Evolutionary conservation across 2,329 filamentous ascomycete genomes (phyloP).

Genomic region (Hymenoscyphus fructigenus): DNA sequence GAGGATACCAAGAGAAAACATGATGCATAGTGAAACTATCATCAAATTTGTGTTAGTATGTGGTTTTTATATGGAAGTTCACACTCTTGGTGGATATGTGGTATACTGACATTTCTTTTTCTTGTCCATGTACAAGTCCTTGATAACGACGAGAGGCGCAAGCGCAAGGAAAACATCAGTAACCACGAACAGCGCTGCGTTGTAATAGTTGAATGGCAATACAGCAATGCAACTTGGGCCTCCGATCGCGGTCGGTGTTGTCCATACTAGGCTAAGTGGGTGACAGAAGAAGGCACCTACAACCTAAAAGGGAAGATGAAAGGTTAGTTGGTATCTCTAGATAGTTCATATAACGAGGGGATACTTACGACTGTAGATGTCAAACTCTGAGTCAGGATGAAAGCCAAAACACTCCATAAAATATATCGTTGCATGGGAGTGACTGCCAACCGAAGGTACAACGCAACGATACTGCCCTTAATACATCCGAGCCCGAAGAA

Average conservation of each 20-base stretch:
- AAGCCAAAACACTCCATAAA: slow-evolving; percentile 8
- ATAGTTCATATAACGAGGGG: neutral
- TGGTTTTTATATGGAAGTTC: neutral
- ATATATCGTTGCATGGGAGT: slow-evolving; percentile 14
- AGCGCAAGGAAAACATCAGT: slow-evolving; percentile 17
- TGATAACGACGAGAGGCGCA: slow-evolving; percentile 14
- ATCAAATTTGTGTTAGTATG: neutral
- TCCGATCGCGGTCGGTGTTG: slow-evolving; percentile 12
- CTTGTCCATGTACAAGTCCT: slow-evolving; percentile 16
- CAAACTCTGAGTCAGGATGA: slow-evolving; percentile 12
- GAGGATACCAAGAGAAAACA: slow-evolving; percentile 17
- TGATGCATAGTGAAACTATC: slow-evolving; percentile 11
- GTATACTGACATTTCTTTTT: slow-evolving; percentile 14
- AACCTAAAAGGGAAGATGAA: neutral
- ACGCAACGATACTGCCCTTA: slow-evolving; percentile 18
- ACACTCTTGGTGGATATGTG: neutral
- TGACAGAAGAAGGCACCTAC: slow-evolving; percentile 15
- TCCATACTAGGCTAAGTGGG: slow-evolving; percentile 17
- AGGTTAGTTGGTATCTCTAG: neutral
- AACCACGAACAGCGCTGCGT: slow-evolving; percentile 13
- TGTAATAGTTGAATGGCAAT: slow-evolving; percentile 18
- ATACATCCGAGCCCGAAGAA: slow-evolving; percentile 17
- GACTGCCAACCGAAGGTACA: slow-evolving; percentile 16
- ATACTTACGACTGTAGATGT: slow-evolving; percentile 15
- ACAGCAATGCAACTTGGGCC: slow-evolving; percentile 17